Conservation (phyloP, 768 basidiomycete genomes). For the Suillus variegatus region DNA sequence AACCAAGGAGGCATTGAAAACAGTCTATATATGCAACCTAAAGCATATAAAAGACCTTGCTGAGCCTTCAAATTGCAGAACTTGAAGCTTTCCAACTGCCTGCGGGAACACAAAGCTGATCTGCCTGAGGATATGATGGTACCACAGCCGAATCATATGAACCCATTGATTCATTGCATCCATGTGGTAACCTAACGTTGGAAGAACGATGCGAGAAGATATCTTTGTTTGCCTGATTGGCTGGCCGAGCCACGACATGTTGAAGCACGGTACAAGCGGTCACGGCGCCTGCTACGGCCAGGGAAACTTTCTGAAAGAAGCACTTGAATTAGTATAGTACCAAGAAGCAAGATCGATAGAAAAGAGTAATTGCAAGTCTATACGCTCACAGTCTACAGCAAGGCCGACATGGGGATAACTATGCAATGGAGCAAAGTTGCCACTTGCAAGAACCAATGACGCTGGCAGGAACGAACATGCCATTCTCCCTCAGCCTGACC, state of each 20-base stretch:
- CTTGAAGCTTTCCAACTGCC: too few species aligned
- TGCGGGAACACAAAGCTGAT: too few species aligned
- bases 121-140: neutral
- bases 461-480: too few species aligned
- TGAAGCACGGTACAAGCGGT: neutral
- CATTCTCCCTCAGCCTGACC: too few species aligned
- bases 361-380: too few species aligned
- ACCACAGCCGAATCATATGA: neutral
- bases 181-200: neutral
- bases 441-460: too few species aligned
- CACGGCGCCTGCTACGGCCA: neutral
- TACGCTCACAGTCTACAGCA: neutral
- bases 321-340: neutral
- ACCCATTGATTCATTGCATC: neutral
- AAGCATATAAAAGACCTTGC: neutral
- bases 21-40: neutral
- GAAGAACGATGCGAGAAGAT: neutral
- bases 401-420: neutral
- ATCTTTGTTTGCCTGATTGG: neutral
- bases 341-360: too few species aligned
- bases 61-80: too few species aligned
- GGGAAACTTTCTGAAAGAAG: neutral
- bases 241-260: neutral
- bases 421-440: too few species aligned
- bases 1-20: neutral